Percentiles rank a stretch among this genome's conserved stretches.
phyloP scores from a whole-genome alignment of 768 basidiomycete genomes.

The Tricholoma bakamatsutake region DNA sequence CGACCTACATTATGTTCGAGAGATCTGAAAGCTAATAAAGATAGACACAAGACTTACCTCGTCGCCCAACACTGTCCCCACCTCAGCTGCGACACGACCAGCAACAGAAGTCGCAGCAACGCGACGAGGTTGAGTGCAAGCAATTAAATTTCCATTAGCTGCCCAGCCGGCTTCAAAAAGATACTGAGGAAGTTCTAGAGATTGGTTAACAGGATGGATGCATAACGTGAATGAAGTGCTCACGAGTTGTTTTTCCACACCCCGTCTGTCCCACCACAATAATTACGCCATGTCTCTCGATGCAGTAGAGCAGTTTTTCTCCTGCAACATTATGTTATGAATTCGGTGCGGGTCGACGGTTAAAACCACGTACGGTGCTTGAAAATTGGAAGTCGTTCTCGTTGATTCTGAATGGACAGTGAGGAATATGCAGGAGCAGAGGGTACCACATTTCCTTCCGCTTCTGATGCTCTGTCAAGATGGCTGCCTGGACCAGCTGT shows the following conservation, averaged over 20 bases:
- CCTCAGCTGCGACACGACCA: slow-evolving; percentile 84
- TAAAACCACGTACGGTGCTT: slow-evolving; percentile 63
- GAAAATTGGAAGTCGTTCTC: slow-evolving; percentile 83
- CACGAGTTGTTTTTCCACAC: slow-evolving; percentile 96
- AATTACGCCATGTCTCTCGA: slow-evolving; percentile 79
- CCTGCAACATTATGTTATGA: slow-evolving; percentile 34
- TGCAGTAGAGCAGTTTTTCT: slow-evolving; percentile 71
- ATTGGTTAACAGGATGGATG: slow-evolving; percentile 12
- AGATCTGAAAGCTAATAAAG: slow-evolving; percentile 17
- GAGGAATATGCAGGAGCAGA: slow-evolving; percentile 52
- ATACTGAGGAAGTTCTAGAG: slow-evolving; percentile 89
- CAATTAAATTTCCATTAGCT: slow-evolving; percentile 72
- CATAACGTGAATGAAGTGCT: slow-evolving; percentile 23
- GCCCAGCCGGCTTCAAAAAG: slow-evolving; percentile 94
- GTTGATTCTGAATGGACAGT: slow-evolving; percentile 65
- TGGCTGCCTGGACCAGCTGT: slow-evolving; percentile 79
- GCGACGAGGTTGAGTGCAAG: slow-evolving; percentile 88
- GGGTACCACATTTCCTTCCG: slow-evolving; percentile 65
- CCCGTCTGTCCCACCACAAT: slow-evolving; percentile 95
- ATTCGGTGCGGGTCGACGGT: background rate
- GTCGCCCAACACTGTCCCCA: slow-evolving; percentile 83
- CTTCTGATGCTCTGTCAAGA: slow-evolving; percentile 76
- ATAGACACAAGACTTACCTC: slow-evolving; percentile 45
- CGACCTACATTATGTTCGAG: slow-evolving; percentile 53
- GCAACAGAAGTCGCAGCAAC: slow-evolving; percentile 97